These are phyloP conservation scores for Albugo laibachii DNA, from an alignment of 352 stramenopile species.

Conservation along the genomic window DNA sequence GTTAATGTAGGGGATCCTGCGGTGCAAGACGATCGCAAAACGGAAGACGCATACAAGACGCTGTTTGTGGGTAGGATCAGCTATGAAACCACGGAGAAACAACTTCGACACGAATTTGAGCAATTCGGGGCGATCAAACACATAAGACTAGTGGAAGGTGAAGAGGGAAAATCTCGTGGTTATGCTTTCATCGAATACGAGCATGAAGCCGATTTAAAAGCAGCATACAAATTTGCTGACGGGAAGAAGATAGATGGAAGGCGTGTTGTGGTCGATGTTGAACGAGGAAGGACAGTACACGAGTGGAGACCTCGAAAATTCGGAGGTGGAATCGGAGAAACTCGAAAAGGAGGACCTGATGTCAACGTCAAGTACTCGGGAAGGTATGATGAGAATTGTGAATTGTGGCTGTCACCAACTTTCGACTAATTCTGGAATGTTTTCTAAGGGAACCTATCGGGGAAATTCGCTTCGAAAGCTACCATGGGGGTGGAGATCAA, in stretches of 20 bases:
- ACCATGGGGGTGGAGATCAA: slow-evolving; percentile 1
- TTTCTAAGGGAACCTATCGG: slow-evolving; percentile 9
- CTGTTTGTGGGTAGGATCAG: slow-evolving; percentile 94
- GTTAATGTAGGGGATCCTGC: slow-evolving; percentile 31
- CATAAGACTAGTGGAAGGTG: slow-evolving; percentile 77
- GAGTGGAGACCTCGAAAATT: slow-evolving; percentile 92
- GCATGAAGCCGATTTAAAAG: slow-evolving; percentile 91
- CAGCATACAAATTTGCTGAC: slow-evolving; percentile 87
- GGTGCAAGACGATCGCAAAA: slow-evolving; percentile 35
- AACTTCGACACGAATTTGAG: slow-evolving; percentile 93
- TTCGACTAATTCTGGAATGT: slow-evolving; percentile 9
- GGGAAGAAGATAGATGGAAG: slow-evolving; percentile 92
- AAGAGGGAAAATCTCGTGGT: slow-evolving; percentile 81
- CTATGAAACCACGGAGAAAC: slow-evolving; percentile 96
- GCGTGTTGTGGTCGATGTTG: slow-evolving; percentile 95
- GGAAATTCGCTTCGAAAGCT: slow-evolving; percentile 10
- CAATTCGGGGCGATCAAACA: slow-evolving; percentile 82
- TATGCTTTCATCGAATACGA: slow-evolving; percentile 99
- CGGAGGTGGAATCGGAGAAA: slow-evolving; percentile 86
- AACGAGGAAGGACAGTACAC: slow-evolving; percentile 91
- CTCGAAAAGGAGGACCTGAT: slow-evolving; percentile 44
- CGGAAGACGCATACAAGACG: slow-evolving; percentile 91
- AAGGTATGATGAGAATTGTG: slow-evolving; percentile 14
- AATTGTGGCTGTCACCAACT: slow-evolving; percentile 2
- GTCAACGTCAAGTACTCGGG: slow-evolving; percentile 79